Evolutionary conservation across 1,284 basidiomycete genomes (phyloP).

Genomic region (Pulveroboletus sp.): DNA sequence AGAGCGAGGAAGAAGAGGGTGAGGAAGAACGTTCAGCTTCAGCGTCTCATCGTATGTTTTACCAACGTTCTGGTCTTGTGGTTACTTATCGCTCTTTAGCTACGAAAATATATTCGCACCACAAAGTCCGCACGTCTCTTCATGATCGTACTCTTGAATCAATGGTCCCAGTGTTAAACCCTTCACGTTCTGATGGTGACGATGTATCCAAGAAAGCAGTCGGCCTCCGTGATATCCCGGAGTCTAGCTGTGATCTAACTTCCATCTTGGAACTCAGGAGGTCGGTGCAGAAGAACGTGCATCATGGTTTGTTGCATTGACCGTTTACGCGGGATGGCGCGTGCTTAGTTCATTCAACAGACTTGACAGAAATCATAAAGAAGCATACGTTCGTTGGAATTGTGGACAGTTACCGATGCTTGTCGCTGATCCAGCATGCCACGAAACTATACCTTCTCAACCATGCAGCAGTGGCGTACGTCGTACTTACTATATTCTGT

Average conservation of each 20-base stretch:
- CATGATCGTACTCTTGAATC: constrained; percentile 90
- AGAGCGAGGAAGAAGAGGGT: constrained; percentile 38
- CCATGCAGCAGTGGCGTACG: constrained; percentile 80
- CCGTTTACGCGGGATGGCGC: neutral
- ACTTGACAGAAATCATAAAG: constrained; percentile 79
- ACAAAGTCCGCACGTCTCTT: constrained; percentile 91
- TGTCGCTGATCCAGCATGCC: constrained; percentile 85
- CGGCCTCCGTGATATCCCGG: constrained; percentile 61
- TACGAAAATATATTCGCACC: constrained; percentile 70
- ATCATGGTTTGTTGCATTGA: constrained; percentile 57
- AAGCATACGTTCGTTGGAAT: constrained; percentile 94
- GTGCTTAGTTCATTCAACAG: constrained; percentile 42
- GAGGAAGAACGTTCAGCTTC: constrained; percentile 16
- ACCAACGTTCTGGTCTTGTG: neutral
- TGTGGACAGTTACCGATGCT: constrained; percentile 73
- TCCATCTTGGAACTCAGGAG: constrained; percentile 77
- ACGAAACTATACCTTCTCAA: constrained; percentile 91
- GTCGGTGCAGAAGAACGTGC: constrained; percentile 59
- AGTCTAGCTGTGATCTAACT: constrained; percentile 79
- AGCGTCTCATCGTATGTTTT: constrained; percentile 20
- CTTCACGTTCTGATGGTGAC: constrained; percentile 37
- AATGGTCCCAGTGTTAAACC: constrained; percentile 75
- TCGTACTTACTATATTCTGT: neutral
- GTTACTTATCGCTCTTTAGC: constrained; percentile 28
- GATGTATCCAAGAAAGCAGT: constrained; percentile 25